Evolutionary conservation across 805 yeast species (phyloP), one percentile per base, ranked within the genome.

Genomic region (Starmerella floris): DNA sequence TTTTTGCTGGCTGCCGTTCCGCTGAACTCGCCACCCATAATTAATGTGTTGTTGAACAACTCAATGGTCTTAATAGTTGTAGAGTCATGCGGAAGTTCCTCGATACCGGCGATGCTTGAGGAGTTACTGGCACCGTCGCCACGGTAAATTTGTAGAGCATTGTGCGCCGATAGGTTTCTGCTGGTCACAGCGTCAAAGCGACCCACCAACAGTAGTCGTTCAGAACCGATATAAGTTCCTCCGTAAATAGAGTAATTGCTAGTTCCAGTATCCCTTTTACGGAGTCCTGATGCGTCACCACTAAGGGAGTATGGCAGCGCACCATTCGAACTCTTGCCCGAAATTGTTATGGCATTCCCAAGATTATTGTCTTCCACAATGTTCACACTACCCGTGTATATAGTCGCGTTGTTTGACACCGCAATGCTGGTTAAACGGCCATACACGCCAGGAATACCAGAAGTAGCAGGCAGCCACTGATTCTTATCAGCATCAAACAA

Each of bases 141-240:
- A 5, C 23, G 17, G 17, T 23, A 3, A 16, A 55, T 43, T 19
- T 64, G 46, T 15, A 62, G 48, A 13, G 65, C 42, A 28, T 60
- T 54, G 20, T 47, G 30, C 13, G 58, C 62, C 6, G 42, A 35
- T 0, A 56, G 46, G 10, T 53, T 57, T 27, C 58, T 54, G 3
- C 52, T 52, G 4, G 57, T 49, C n/a, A 32, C 31, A 6, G 66
- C 65, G 8, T 53, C 56, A 53, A 78, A 76, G 3, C 62, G 58
- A 19, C 88, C 91, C 8, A 82, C 85, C 38, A 80, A 59, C 0
- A 72, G 70, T 32, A 76, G 62, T 10, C 69, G 46, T 0, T 76
- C 56, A 11, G 63, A 62, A 55, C 81, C 78, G 37, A 68, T 51
- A 47, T 58, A 68, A 1, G 59, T 49, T 13, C 72, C 76, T 6